Base-by-base conservation (phyloP, 1,284 basidiomycete genomes). In the Trichosporon faecale region DNA sequence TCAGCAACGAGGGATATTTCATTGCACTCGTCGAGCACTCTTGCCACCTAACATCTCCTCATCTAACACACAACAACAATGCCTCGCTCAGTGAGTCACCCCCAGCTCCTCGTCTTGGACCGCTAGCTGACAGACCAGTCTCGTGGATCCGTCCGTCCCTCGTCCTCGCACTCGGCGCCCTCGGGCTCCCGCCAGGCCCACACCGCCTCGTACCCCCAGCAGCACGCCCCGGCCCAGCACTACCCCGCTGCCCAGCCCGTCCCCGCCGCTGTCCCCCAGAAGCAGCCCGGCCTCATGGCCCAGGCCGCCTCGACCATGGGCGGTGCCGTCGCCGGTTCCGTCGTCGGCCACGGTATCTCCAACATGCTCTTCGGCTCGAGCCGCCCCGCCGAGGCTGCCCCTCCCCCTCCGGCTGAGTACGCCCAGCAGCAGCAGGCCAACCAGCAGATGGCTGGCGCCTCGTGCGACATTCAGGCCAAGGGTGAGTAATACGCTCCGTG, bases 281-380 rank as follows among this genome's bases (percentile, higher is more conserved):
- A 75, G 52, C 79, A 76, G 70, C 80, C 81, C 11, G 82, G 80
- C 67, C 72, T 82, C 65, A 73, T 84, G 68, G 81, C 81, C 52
- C 77, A 84, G 79, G 86, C 86, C 69, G 86, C 86, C 25, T 85
- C 84, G 14, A 87, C 87, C 61, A 86, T 87, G 70, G 86, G 86
- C 60, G 86, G 87, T 78, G 87, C 86, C 46, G 83, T 87, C 33
- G 82, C 82, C 18, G 83, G 83, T 57, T 86, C 85, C 8, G 85
- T 86, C 65, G 80, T 88, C 61, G 87, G 86, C 37, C 87, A 88
- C 80, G 87, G 86, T 60, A 83, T 88, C 72, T 83, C 79, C 68
- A 86, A 82, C 82, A 87, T 87, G 84, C 82, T 88, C 63, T 88
- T 87, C 71, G 87, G 87, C 23, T 84, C 84, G 63, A 76, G 79